Conservation (phyloP, 768 basidiomycete species). For the Pluteus cervinus region DNA sequence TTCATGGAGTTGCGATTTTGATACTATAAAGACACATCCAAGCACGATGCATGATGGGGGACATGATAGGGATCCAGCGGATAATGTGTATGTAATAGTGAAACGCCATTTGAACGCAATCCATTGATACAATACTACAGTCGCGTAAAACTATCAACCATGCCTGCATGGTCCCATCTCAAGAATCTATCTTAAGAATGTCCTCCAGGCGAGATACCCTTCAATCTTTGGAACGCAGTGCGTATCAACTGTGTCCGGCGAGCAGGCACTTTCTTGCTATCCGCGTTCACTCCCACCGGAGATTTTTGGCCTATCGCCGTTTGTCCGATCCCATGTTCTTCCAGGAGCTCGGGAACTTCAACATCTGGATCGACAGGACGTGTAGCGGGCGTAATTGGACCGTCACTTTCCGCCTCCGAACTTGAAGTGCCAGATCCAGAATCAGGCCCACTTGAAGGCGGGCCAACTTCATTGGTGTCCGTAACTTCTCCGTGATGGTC, state of each 20-base stretch:
- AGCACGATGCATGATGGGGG: no score
- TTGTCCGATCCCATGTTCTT: slow-evolving; percentile 29
- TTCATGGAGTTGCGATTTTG: slow-evolving; percentile 21
- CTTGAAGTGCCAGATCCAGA: slow-evolving; percentile 19
- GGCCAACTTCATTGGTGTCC: slow-evolving; percentile 4
- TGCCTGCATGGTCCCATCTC: neutral
- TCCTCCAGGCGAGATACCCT: slow-evolving; percentile 22
- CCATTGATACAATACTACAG: no score
- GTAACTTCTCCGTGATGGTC: slow-evolving; percentile 12
- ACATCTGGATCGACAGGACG: slow-evolving; percentile 32
- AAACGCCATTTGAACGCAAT: no score
- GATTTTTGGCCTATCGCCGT: slow-evolving; percentile 10
- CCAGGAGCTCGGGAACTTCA: slow-evolving; percentile 37
- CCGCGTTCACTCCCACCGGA: slow-evolving; percentile 9
- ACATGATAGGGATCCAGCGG: no score
- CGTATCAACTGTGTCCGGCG: slow-evolving; percentile 28
- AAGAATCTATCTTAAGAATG: slow-evolving; percentile 8
- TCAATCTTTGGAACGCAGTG: slow-evolving; percentile 31
- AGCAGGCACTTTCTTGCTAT: slow-evolving; percentile 19
- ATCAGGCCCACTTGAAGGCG: slow-evolving; percentile 9
- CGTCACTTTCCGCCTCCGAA: slow-evolving; percentile 32
- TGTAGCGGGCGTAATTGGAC: slow-evolving; percentile 44
- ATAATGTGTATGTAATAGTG: no score
- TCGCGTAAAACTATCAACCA: no score
- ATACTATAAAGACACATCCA: no score